Evolutionary conservation across 2,329 filamentous ascomycete genomes (phyloP).

Genomic region (Claviceps cyperi): DNA sequence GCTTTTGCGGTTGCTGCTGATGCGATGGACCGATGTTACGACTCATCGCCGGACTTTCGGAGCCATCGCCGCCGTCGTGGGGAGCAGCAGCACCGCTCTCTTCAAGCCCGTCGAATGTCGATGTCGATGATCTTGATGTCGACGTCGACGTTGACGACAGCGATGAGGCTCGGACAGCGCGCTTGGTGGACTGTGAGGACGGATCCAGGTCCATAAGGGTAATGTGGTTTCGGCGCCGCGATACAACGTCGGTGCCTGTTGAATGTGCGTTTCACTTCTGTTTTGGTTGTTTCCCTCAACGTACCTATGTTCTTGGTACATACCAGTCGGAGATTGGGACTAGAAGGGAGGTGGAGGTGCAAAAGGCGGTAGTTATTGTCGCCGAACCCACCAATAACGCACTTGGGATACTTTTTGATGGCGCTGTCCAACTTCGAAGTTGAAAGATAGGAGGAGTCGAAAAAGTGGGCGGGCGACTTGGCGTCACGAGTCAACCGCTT

Average conservation of each 20-base stretch:
- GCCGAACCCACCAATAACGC: constrained; percentile 17
- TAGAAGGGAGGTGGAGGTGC: no score
- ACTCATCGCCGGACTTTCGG: constrained; percentile 4
- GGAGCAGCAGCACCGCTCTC: not conserved
- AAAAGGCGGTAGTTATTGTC: constrained; percentile 14
- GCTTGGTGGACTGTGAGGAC: constrained; percentile 14
- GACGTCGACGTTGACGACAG: no score
- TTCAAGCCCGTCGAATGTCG: not conserved
- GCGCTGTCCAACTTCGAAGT: no score
- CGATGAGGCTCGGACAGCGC: constrained; percentile 9
- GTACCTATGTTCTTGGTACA: not conserved
- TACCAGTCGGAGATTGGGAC: not conserved
- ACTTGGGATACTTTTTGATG: no score
- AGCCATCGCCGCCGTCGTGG: constrained; percentile 10
- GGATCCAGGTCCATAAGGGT: constrained; percentile 19
- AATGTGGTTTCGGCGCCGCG: no score
- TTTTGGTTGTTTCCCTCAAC: not conserved
- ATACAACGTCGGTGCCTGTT: constrained; percentile 3
- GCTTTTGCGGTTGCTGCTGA: constrained; percentile 7
- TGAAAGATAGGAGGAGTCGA: no score
- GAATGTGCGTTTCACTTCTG: not conserved
- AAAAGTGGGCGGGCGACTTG: no score
- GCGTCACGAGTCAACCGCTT: no score
- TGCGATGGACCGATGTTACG: not conserved
- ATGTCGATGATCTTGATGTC: no score